These are phyloP conservation scores for Pseudonitzschia multistriata DNA, from an alignment of 108 stramenopile species.

Conservation along the genomic window DNA sequence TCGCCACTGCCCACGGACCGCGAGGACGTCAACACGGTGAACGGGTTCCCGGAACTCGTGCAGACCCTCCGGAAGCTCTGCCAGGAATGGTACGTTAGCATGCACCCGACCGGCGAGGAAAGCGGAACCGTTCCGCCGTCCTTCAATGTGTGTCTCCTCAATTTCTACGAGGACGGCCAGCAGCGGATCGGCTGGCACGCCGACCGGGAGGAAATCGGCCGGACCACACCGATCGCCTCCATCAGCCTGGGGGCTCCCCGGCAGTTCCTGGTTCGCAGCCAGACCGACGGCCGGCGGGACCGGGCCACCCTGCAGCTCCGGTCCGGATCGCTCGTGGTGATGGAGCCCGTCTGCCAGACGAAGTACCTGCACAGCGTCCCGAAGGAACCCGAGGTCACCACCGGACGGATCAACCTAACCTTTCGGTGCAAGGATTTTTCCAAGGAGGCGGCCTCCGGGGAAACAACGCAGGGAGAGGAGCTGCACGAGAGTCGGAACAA, in stretches of 20 bases:
- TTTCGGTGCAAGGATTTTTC: slow-evolving; percentile 60
- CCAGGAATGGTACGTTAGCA: slow-evolving; percentile 60
- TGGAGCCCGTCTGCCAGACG: slow-evolving; percentile 66
- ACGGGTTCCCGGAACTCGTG: slow-evolving; percentile 28
- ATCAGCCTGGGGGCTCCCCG: slow-evolving; percentile 59
- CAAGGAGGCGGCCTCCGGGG: not conserved
- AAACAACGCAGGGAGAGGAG: slow-evolving; percentile 51
- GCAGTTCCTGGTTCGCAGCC: slow-evolving; percentile 52
- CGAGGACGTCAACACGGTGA: not conserved
- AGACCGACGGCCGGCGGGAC: slow-evolving; percentile 48
- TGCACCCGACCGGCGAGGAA: slow-evolving; percentile 21
- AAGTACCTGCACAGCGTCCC: slow-evolving; percentile 61
- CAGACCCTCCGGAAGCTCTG: slow-evolving; percentile 30
- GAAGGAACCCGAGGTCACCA: slow-evolving; percentile 39
- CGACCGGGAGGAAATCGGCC: slow-evolving; percentile 70
- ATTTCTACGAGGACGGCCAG: slow-evolving; percentile 61
- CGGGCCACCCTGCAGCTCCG: slow-evolving; percentile 41
- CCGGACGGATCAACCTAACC: slow-evolving; percentile 67
- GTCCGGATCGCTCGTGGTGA: slow-evolving; percentile 45
- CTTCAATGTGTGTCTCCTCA: slow-evolving; percentile 74
- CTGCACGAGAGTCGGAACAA: slow-evolving; percentile 56
- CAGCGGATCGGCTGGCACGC: slow-evolving; percentile 76
- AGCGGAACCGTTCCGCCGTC: not conserved
- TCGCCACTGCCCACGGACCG: not conserved
- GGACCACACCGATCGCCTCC: slow-evolving; percentile 65